These are phyloP conservation scores for Escovopsis weberi DNA, from an alignment of 2,329 filamentous ascomycete genomes.

Conservation along the genomic window DNA sequence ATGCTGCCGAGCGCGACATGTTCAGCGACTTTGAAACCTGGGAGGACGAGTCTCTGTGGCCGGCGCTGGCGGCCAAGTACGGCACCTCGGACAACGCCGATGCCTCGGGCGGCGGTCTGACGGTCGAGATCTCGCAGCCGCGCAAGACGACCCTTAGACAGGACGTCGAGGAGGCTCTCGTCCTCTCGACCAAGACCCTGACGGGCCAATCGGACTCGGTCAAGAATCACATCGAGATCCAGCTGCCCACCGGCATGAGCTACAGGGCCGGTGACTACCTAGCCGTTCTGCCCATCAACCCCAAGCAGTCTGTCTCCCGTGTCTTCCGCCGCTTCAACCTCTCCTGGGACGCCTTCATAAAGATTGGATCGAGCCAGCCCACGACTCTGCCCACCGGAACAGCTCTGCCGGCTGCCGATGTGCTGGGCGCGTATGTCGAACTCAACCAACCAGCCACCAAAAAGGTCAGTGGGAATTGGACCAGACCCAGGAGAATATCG, in stretches of 20 bases:
- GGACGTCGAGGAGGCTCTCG: conserved; percentile 46
- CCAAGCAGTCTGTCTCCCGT: conserved; percentile 42
- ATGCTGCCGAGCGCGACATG: conserved; percentile 49
- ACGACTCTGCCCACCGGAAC: conserved; percentile 39
- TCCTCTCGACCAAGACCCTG: conserved; percentile 37
- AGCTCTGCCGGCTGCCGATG: conserved; percentile 44
- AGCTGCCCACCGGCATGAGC: conserved; percentile 47
- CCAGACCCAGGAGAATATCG: not conserved
- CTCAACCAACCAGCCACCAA: conserved; percentile 58
- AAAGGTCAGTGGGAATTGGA: conserved; percentile 27
- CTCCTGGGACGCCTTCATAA: conserved; percentile 53
- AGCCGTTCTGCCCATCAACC: conserved; percentile 58
- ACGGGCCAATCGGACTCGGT: conserved; percentile 19
- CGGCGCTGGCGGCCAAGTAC: conserved; percentile 32
- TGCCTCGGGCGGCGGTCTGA: conserved; percentile 12
- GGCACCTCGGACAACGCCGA: conserved; percentile 16
- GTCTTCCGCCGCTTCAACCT: conserved; percentile 52
- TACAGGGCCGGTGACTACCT: conserved; percentile 68
- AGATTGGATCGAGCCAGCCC: conserved; percentile 37
- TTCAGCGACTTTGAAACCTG: conserved; percentile 54
- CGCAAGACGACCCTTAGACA: conserved; percentile 45
- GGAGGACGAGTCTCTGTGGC: conserved; percentile 43
- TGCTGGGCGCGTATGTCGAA: conserved; percentile 60
- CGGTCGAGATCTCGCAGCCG: conserved; percentile 36
- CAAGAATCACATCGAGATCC: conserved; percentile 54